Conservation (phyloP, 1,284 basidiomycete genomes). For the Cryptococcus sp. region DNA sequence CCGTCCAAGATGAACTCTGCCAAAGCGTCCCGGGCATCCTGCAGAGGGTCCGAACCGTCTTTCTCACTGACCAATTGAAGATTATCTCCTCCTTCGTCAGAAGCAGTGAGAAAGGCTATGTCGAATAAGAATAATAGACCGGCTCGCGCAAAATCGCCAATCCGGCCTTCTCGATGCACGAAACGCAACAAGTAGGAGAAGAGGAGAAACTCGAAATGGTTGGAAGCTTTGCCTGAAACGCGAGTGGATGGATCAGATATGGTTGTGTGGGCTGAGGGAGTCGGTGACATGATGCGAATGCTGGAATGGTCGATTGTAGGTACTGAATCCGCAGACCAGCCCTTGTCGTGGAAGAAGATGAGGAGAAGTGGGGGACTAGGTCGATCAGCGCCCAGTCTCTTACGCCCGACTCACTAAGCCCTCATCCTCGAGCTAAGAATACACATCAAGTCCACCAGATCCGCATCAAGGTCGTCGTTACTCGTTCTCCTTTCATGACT, state of each 20-base stretch:
- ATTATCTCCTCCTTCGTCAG: conserved; percentile 37
- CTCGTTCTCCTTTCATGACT: conserved; percentile 9
- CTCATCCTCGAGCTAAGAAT: conserved; percentile 86
- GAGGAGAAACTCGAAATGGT: conserved; percentile 83
- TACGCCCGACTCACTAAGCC: conserved; percentile 59
- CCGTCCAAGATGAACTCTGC: conserved; percentile 92
- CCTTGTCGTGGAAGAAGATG: conserved; percentile 92
- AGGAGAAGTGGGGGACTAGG: conserved; percentile 75
- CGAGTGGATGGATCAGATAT: conserved; percentile 39
- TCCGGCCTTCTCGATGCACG: conserved; percentile 89
- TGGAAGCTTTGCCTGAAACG: conserved; percentile 12
- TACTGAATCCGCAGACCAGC: conserved; percentile 57
- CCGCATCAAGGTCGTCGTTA: conserved; percentile 38
- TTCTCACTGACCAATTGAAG: conserved; percentile 24
- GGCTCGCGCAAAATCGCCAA: conserved; percentile 90
- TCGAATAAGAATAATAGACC: conserved; percentile 91
- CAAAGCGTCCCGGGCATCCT: conserved; percentile 78
- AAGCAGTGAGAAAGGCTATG: conserved; percentile 70
- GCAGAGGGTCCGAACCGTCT: conserved; percentile 63
- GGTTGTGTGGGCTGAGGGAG: conserved; percentile 55
- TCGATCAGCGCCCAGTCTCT: background rate
- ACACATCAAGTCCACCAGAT: conserved; percentile 86
- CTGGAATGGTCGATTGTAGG: conserved; percentile 60
- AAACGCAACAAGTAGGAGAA: conserved; percentile 96
- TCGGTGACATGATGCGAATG: conserved; percentile 26